Percentiles rank a stretch among this genome's conserved stretches.
phyloP scores from a whole-genome alignment of 2,329 filamentous ascomycete genomes.

The Scleromitrula shiraiana region DNA sequence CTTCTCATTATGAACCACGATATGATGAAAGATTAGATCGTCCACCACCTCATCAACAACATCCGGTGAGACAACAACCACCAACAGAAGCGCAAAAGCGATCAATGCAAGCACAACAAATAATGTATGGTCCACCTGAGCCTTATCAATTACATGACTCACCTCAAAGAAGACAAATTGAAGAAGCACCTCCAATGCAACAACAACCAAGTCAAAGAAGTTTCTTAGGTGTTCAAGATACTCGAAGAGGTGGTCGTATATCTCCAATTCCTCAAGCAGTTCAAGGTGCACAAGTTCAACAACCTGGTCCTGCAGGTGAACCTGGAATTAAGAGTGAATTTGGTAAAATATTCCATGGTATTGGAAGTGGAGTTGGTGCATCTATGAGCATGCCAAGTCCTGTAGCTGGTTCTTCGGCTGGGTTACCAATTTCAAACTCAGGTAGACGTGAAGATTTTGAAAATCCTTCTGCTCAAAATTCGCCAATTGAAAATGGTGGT shows the following conservation, averaged over 20 bases:
- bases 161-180: slow-evolving; percentile 33
- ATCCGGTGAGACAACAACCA: slow-evolving; percentile 28
- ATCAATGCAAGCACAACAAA: slow-evolving; percentile 25
- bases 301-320: slow-evolving; percentile 70
- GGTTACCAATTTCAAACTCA: slow-evolving; percentile 42
- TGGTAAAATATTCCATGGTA: slow-evolving; percentile 90
- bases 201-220: slow-evolving; percentile 52
- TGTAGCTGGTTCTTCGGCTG: slow-evolving; percentile 40
- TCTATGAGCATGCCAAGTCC: slow-evolving; percentile 39
- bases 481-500: slow-evolving; percentile 29
- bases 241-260: slow-evolving; percentile 72
- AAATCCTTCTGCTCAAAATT: slow-evolving; percentile 39
- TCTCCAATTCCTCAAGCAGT: slow-evolving; percentile 91
- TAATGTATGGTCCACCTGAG: slow-evolving; percentile 31
- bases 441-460: slow-evolving; percentile 45
- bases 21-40: slow-evolving; percentile 28
- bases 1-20: slow-evolving; percentile 28
- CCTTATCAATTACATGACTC: slow-evolving; percentile 38
- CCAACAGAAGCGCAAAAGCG: slow-evolving; percentile 32
- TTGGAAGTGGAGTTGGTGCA: slow-evolving; percentile 61
- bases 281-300: slow-evolving; percentile 78
- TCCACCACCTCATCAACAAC: slow-evolving; percentile 30
- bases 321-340: slow-evolving; percentile 92
- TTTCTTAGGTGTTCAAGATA: slow-evolving; percentile 65
- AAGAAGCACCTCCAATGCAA: slow-evolving; percentile 45